Evolutionary conservation across 305 asterid species (phyloP).

Genomic region (Fraxinus angustifolia): DNA sequence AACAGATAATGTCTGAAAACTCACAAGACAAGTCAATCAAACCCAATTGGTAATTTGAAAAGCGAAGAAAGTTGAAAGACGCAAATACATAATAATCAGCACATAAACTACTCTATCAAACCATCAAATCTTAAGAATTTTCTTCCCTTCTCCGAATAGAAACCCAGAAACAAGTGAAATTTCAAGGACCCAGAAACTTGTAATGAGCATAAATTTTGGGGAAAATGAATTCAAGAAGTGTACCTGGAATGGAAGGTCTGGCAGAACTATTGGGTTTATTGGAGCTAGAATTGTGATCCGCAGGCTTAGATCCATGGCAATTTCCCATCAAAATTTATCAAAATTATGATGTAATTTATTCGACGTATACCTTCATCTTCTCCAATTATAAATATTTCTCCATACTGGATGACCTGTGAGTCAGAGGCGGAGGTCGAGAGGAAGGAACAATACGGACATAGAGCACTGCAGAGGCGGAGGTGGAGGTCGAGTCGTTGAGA

Average conservation of each 20-base stretch:
- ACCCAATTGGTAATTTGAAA: background rate
- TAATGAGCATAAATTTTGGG: background rate
- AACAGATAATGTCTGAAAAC: background rate
- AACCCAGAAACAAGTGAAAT: background rate
- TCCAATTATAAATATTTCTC: background rate
- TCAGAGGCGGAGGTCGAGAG: too few relatives aligned
- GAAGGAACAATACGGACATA: too few relatives aligned
- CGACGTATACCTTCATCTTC: background rate
- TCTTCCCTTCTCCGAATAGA: background rate
- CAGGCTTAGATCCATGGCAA: constrained; percentile 34
- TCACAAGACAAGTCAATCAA: background rate
- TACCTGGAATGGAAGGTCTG: constrained; percentile 33
- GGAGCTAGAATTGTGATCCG: constrained; percentile 17
- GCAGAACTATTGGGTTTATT: constrained; percentile 11
- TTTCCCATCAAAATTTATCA: constrained; percentile 32
- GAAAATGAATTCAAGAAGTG: background rate
- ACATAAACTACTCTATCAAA: background rate
- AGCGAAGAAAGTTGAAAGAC: background rate
- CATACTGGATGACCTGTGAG: too few relatives aligned
- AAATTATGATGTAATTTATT: background rate
- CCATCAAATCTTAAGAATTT: background rate
- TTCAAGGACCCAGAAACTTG: constrained; percentile 6
- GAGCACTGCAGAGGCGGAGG: too few relatives aligned
- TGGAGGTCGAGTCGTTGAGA: too few relatives aligned
- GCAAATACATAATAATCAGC: background rate